These are phyloP conservation scores for Colletotrichum eleusines DNA, from an alignment of 2,329 filamentous ascomycete species.

Conservation along the genomic window DNA sequence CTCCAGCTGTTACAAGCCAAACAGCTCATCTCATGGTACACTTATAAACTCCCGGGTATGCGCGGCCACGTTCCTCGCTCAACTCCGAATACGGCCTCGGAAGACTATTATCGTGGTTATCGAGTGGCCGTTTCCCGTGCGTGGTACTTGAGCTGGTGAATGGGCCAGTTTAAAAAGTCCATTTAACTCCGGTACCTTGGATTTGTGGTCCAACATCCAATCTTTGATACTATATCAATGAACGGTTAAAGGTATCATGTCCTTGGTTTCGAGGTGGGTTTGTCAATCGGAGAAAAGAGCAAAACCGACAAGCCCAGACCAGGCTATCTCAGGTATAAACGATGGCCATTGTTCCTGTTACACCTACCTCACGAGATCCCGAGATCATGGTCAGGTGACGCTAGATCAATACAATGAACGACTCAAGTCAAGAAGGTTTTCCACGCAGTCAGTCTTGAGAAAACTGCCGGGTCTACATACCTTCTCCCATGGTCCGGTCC, in stretches of 20 bases:
- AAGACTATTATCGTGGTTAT: neutral
- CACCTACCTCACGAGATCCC: neutral
- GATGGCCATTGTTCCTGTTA: neutral
- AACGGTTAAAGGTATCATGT: neutral
- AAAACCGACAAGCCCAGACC: neutral
- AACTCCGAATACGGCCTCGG: neutral
- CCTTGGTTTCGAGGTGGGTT: no score
- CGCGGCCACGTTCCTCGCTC: neutral
- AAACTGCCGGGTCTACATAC: neutral
- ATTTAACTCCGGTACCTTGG: neutral
- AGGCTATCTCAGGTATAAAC: neutral
- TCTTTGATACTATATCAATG: neutral
- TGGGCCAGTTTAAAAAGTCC: no score
- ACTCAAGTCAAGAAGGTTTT: neutral
- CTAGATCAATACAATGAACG: neutral
- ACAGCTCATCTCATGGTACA: neutral
- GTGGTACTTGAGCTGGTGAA: neutral
- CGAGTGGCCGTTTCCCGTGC: neutral
- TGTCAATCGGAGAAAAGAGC: neutral
- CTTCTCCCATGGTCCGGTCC: neutral
- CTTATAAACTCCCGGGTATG: no score
- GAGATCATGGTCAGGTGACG: neutral
- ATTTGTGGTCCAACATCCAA: no score
- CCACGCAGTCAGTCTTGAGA: neutral
- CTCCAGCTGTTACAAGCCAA: neutral